Percentiles rank a stretch among this genome's conserved stretches.
phyloP scores from a whole-genome alignment of 345 rosid genomes.

The Lenwebbia sp. region DNA sequence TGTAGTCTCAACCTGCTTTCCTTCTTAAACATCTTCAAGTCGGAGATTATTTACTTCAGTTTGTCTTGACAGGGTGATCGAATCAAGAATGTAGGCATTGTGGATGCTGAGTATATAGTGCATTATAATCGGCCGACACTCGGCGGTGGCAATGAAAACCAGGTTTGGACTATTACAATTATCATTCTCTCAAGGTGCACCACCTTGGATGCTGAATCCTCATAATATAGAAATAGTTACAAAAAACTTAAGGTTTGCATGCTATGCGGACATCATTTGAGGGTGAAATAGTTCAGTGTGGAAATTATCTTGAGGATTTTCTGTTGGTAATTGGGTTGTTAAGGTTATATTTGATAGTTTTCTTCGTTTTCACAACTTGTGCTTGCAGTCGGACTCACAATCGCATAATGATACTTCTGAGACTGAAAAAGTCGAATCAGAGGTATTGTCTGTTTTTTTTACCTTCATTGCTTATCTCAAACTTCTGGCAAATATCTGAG shows the following conservation, averaged over 20 bases:
- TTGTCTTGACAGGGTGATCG: conserved; percentile 43
- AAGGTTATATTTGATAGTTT: neutral
- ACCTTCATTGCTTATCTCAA: neutral
- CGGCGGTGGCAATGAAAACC: conserved; percentile 19
- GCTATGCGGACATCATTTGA: neutral
- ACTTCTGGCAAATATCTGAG: neutral
- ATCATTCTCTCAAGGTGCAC: neutral
- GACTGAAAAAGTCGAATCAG: neutral
- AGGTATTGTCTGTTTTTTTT: neutral
- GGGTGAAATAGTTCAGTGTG: neutral
- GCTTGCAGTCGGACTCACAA: neutral
- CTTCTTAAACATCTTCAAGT: neutral
- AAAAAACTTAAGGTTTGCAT: neutral
- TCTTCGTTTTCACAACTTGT: neutral
- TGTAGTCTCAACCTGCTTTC: neutral
- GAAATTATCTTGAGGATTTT: neutral
- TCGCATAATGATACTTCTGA: neutral
- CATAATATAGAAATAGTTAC: neutral
- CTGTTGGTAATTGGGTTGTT: neutral
- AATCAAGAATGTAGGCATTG: conserved; percentile 43
- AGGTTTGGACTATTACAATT: conserved; percentile 16
- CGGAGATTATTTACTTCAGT: neutral
- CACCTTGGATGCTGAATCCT: neutral
- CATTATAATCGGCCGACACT: conserved; percentile 58
- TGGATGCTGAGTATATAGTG: conserved; percentile 55